Base-by-base conservation (phyloP, 805 yeast genomes). In the Torulaspora microellipsoides region DNA sequence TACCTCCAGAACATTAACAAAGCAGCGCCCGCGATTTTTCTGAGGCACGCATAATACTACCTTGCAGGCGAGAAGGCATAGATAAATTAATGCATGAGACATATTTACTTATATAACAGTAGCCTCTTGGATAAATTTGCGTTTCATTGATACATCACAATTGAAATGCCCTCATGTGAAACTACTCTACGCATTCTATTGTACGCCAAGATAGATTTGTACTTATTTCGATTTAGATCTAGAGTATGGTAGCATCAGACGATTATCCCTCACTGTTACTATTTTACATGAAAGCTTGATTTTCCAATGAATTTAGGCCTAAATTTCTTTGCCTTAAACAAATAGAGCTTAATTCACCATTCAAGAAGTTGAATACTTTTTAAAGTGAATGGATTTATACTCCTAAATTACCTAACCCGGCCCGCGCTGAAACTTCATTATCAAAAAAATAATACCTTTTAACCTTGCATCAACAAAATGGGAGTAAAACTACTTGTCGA, bases 281-380 rank as follows among this genome's bases (percentile, higher is more conserved):
- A 13, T 68, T 68, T 47, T 82, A 89, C 33, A 88, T 77, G 59
- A 76, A 80, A 60, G 91, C 97, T 34, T 85, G 78, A 17, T 91
- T 65, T 28, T 78, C 72, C 30, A 91, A 69, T 38, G 84, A 85
- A 2, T 75, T 72, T 30, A 93, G 72, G 2, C 69, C 59, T 34
- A 90, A 61, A 47, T 81, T 79, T 75, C 83, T 36, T 65, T 69
- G 0, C 80, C 47, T 74, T 81, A 61, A 64, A 77, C 48, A 84
- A 79, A n/a, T 69, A 67, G 28, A 93, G 63, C 15, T 66, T 66
- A 89, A 73, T 3, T 76, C 67, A 38, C 83, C 84, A 15, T 95
- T 84, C 15, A 81, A 64, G 34, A 93, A 58, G 53, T 84, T 91
- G 10, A 86, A 81, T 35, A 91, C 70, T 80, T 78, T 39, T 78